phyloP scores from a whole-genome alignment of 2,329 filamentous ascomycete genomes.

The Hymenoscyphus fructigenus region DNA sequence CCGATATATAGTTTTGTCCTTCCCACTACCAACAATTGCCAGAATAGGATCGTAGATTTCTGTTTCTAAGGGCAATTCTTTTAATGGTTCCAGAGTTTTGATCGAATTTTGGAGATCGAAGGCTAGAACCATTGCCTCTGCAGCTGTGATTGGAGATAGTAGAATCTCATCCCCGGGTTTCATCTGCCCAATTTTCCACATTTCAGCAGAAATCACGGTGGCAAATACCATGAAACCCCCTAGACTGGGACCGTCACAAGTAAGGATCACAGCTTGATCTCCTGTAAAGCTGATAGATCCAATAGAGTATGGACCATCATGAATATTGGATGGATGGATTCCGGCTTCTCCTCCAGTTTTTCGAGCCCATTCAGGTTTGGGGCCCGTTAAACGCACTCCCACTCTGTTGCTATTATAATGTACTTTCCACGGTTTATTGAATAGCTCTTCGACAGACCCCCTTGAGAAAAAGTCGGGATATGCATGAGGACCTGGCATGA shows the following conservation, averaged over 20 bases:
- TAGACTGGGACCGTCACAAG: slow-evolving; percentile 58
- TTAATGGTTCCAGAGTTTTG: slow-evolving; percentile 34
- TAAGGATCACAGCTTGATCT: slow-evolving; percentile 60
- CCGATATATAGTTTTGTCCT: slow-evolving; percentile 20
- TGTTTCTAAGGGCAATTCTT: slow-evolving; percentile 11
- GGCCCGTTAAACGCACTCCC: slow-evolving; percentile 59
- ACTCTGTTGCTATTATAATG: slow-evolving; percentile 61
- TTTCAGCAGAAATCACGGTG: slow-evolving; percentile 56
- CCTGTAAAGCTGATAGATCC: slow-evolving; percentile 61
- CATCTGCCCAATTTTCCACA: slow-evolving; percentile 62
- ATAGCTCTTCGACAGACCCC: slow-evolving; percentile 57
- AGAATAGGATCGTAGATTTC: slow-evolving; percentile 3
- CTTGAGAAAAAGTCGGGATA: slow-evolving; percentile 37
- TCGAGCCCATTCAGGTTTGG: slow-evolving; percentile 57
- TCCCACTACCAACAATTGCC: neutral
- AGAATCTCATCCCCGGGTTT: slow-evolving; percentile 56
- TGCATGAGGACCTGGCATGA: slow-evolving; percentile 38
- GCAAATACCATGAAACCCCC: slow-evolving; percentile 58
- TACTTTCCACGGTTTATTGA: slow-evolving; percentile 56
- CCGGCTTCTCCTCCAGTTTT: slow-evolving; percentile 62
- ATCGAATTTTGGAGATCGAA: slow-evolving; percentile 45
- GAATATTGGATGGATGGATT: slow-evolving; percentile 58
- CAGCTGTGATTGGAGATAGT: slow-evolving; percentile 50
- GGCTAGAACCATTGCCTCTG: slow-evolving; percentile 48
- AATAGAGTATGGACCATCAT: slow-evolving; percentile 58